Evolutionary conservation across 352 stramenopile genomes (phyloP), one percentile per base, ranked within the genome.

Genomic region (Phytophthora fragariaefolia): DNA sequence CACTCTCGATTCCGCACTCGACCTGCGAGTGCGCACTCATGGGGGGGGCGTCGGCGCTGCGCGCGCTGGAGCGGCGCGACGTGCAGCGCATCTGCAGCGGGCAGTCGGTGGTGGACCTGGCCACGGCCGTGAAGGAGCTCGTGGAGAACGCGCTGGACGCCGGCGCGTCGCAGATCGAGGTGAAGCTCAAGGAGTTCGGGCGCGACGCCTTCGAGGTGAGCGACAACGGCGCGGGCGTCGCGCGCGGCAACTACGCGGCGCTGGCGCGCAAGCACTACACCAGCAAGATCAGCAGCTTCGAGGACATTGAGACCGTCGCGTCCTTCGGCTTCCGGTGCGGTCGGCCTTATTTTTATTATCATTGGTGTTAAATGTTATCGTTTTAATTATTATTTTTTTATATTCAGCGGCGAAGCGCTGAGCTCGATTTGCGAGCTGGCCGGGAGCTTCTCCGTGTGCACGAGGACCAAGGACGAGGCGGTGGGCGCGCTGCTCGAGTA

Each of bases 91-190:
- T 91, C 43, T 92, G 83, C 76, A 92, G 83, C 32, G 96, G 96
- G 0, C 96, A 99, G 83, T 98, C 98, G 24, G 90, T 99, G 26
- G 91, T 97, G 26, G 92, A 98, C 77, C 82, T 99, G 17, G 73
- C 88, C 9, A 97, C 89, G n/a, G 93, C 96, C 15, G 93, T 99
- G 22, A 99, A 99, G 74, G 97, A 99, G 80, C 80, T 99, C 24
- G 85, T 99, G 5, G 97, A 99, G 73, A 99, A 99, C 73, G 80
- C 84, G 30, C 70, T 96, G 40, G 85, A 93, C 43, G 85, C 83
- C 12, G 83, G 82, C 18, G 83, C 85, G 26, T 81, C 81, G 55
- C 66, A 77, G 63, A 82, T 98, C 18, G 90, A 97, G 27, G 82
- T 98, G 13, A 96, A 95, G 56, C 73, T 99, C 6, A 91, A 92